Evolutionary conservation across 2,329 filamentous ascomycete genomes (phyloP).

Genomic region (Colletotrichum tabaci): DNA sequence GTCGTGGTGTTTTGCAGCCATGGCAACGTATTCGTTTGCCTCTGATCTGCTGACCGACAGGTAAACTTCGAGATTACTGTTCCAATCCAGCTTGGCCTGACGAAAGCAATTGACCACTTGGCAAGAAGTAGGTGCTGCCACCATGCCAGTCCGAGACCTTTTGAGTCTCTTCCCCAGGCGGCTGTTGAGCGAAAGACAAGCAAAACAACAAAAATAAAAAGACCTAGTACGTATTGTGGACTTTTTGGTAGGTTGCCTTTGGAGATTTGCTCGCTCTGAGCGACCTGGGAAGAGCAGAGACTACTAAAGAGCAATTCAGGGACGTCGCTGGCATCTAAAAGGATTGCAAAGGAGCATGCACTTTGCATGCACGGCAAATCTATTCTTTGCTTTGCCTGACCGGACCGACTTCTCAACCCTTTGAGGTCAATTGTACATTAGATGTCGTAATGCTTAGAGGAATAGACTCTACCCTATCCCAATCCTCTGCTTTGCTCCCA

Average conservation of each 20-base stretch:
- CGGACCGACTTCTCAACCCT: not conserved
- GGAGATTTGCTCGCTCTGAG: constrained; percentile 13
- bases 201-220: constrained; percentile 6
- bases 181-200: not conserved
- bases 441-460: constrained; percentile 17
- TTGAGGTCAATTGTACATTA: constrained; percentile 23
- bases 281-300: constrained; percentile 25
- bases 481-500: not conserved
- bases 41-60: constrained; percentile 28
- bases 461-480: constrained; percentile 20
- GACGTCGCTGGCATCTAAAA: constrained; percentile 16
- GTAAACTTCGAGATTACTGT: constrained; percentile 10
- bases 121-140: not conserved
- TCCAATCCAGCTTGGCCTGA: not conserved
- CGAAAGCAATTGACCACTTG: not conserved
- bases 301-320: constrained; percentile 40
- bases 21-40: constrained; percentile 11
- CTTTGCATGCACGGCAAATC: constrained; percentile 17
- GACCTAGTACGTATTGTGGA: constrained; percentile 30
- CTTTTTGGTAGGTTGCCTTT: constrained; percentile 31
- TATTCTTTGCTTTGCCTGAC: constrained; percentile 15
- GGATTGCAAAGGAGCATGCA: constrained; percentile 12
- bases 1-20: constrained; percentile 1
- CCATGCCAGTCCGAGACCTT: not conserved
- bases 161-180: not conserved